Percentiles rank a stretch among this genome's conserved stretches.
These are phyloP conservation scores for Eurotiales sp. DNA, from an alignment of 2,329 filamentous ascomycete species.

Conservation along the genomic window DNA sequence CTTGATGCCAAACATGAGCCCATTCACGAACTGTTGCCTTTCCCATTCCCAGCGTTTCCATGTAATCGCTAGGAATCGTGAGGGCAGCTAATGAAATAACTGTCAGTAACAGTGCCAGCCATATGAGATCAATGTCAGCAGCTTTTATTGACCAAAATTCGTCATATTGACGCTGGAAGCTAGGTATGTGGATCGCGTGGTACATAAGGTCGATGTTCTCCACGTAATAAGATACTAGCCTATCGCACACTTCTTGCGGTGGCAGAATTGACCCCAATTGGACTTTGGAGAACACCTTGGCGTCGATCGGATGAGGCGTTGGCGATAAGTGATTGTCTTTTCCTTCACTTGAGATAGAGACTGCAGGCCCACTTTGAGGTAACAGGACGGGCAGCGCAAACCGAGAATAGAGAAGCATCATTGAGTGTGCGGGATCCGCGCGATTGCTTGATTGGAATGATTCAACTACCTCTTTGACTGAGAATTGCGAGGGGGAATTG, in stretches of 20 bases:
- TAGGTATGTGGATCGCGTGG: constrained; percentile 23
- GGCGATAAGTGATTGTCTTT: not conserved
- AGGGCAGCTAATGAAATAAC: constrained; percentile 28
- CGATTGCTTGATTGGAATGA: not conserved
- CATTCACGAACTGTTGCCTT: constrained; percentile 18
- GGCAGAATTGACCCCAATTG: constrained; percentile 20
- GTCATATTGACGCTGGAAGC: constrained; percentile 23
- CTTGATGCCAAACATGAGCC: constrained; percentile 26
- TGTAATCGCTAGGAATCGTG: constrained; percentile 22
- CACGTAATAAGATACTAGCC: constrained; percentile 26
- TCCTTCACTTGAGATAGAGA: constrained; percentile 4
- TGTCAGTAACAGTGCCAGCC: constrained; percentile 28
- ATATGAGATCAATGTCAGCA: constrained; percentile 27
- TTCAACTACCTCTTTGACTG: not conserved
- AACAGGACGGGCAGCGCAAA: constrained; percentile 9
- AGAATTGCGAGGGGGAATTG: not conserved
- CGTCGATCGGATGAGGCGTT: constrained; percentile 9
- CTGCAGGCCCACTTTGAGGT: not conserved
- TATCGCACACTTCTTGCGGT: constrained; percentile 21
- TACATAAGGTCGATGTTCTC: constrained; percentile 31
- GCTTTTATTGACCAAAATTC: constrained; percentile 24
- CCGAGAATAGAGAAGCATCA: constrained; percentile 5
- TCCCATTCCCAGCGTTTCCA: constrained; percentile 21
- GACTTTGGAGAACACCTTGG: constrained; percentile 21
- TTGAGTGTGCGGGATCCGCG: constrained; percentile 1